Evolutionary conservation across 2,329 filamentous ascomycete species (phyloP).

Genomic region (Aureobasidium musti): DNA sequence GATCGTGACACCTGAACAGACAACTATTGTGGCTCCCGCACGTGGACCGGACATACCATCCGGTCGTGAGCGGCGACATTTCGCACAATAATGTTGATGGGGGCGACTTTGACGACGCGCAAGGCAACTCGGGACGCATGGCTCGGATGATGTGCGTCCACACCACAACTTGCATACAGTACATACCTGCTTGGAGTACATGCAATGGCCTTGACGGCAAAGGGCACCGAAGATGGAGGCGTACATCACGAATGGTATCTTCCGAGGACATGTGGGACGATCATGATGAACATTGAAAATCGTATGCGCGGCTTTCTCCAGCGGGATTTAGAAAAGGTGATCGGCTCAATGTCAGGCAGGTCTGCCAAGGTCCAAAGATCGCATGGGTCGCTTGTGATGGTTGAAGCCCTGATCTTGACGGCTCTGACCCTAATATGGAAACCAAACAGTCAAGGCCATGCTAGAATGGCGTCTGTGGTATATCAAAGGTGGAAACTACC

Average conservation of each 20-base stretch:
- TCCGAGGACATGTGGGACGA: neutral
- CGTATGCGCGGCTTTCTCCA: conserved; percentile 11
- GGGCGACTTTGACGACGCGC: neutral
- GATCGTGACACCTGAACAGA: neutral
- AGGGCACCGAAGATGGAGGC: neutral
- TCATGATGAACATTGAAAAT: neutral
- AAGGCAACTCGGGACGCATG: conserved; percentile 13
- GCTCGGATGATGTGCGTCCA: neutral
- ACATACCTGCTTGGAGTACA: neutral
- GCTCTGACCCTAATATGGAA: neutral
- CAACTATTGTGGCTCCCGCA: neutral
- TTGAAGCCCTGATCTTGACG: neutral
- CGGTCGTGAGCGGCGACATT: neutral
- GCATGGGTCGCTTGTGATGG: conserved; percentile 6
- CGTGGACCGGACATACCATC: neutral
- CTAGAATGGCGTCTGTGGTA: neutral
- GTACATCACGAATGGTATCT: neutral
- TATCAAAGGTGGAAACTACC: neutral
- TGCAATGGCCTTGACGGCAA: neutral
- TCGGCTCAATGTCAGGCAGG: conserved; percentile 3
- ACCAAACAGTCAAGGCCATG: neutral
- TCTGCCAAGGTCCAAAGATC: conserved; percentile 19
- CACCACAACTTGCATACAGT: neutral
- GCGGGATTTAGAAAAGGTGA: neutral
- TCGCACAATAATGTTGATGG: neutral